Conservation (phyloP, 768 basidiomycete species). For the Auriscalpium microsporum region DNA sequence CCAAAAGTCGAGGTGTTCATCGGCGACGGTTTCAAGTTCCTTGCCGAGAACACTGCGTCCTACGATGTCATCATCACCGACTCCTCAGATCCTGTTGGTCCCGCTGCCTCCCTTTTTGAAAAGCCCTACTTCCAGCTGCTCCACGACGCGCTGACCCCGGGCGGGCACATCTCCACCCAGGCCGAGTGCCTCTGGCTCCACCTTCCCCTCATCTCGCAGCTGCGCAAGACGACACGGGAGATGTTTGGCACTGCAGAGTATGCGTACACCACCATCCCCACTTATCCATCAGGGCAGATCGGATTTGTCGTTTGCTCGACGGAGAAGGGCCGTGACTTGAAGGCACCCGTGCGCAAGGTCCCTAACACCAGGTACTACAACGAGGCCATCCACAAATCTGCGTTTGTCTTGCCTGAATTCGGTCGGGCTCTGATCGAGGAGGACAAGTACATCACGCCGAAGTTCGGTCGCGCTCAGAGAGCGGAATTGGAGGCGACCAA, state of each 20-base stretch:
- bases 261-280: slow-evolving; percentile 94
- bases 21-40: slow-evolving; percentile 96
- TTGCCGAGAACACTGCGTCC: slow-evolving; percentile 73
- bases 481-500: slow-evolving; percentile 35
- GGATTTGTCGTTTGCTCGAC: slow-evolving; percentile 89
- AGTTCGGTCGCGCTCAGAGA: slow-evolving; percentile 59
- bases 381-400: slow-evolving; percentile 63
- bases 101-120: slow-evolving; percentile 89
- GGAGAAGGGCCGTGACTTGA: slow-evolving; percentile 59
- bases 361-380: slow-evolving; percentile 79
- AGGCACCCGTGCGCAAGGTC: slow-evolving; percentile 65
- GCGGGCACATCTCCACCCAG: slow-evolving; percentile 92
- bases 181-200: slow-evolving; percentile 96
- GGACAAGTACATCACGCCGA: slow-evolving; percentile 58
- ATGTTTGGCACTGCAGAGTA: slow-evolving; percentile 83
- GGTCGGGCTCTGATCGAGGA: slow-evolving; percentile 68
- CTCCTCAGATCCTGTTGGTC: slow-evolving; percentile 96
- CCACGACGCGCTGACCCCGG: slow-evolving; percentile 79
- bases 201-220: slow-evolving; percentile 72
- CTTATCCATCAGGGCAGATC: slow-evolving; percentile 97
- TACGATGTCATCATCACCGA: slow-evolving; percentile 99
- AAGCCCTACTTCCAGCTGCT: slow-evolving; percentile 95
- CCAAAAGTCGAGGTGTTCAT: slow-evolving; percentile 78
- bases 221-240: slow-evolving; percentile 56
- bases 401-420: slow-evolving; percentile 94